Conservation (phyloP, 306 rosid genomes). For the Lathyrus sativus region DNA sequence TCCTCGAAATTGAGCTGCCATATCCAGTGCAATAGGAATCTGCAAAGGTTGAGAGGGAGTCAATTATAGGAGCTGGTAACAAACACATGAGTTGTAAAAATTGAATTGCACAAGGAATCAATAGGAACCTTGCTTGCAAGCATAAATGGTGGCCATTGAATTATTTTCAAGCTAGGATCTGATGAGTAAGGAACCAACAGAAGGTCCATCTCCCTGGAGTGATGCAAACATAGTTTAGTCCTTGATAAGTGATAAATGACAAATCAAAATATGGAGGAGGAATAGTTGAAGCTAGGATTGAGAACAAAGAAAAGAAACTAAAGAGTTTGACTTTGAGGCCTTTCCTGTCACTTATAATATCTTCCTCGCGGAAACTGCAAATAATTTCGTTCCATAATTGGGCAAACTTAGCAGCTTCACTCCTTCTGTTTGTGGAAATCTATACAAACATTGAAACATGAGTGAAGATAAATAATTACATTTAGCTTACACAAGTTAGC, state of each 20-base stretch:
- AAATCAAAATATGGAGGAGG: constrained; percentile 36
- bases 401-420: constrained; percentile 98
- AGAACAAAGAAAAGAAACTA: constrained; percentile 29
- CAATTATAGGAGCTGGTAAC: constrained; percentile 38
- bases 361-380: constrained; percentile 98
- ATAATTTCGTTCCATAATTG: constrained; percentile 96
- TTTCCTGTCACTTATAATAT: constrained; percentile 87
- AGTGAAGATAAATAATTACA: constrained; percentile 32
- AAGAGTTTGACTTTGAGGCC: constrained; percentile 42
- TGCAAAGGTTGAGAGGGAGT: constrained; percentile 48
- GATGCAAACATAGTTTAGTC: constrained; percentile 44
- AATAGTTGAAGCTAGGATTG: constrained; percentile 30
- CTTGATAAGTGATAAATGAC: constrained; percentile 27
- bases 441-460: constrained; percentile 41
- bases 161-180: constrained; percentile 81
- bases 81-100: constrained; percentile 30
- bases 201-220: constrained; percentile 94
- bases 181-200: constrained; percentile 92
- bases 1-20: constrained; percentile 90
- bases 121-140: constrained; percentile 91
- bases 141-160: constrained; percentile 98
- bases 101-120: constrained; percentile 24
- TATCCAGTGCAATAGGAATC: constrained; percentile 93
- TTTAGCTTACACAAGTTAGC: constrained; percentile 25
- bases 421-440: constrained; percentile 85